phyloP scores from a whole-genome alignment of 2,329 filamentous ascomycete genomes.

The Talaromyces islandicus region DNA sequence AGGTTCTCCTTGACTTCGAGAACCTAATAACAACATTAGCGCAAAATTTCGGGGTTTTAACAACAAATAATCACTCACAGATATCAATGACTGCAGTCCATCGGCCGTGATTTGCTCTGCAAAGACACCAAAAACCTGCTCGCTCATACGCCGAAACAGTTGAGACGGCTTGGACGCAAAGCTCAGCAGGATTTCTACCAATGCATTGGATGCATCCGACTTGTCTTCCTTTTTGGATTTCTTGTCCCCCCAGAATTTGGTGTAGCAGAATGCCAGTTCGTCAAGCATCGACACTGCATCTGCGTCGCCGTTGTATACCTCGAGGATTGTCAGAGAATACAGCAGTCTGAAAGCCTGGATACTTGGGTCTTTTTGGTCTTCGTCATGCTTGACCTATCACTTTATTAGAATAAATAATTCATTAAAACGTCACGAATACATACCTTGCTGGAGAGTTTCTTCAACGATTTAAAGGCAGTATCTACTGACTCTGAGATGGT shows the following conservation, averaged over 20 bases:
- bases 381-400: conserved; percentile 49
- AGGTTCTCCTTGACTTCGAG: conserved; percentile 73
- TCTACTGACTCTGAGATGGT: conserved; percentile 37
- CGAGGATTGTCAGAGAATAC: conserved; percentile 76
- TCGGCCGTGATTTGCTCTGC: conserved; percentile 66
- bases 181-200: conserved; percentile 85
- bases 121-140: conserved; percentile 82
- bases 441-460: conserved; percentile 33
- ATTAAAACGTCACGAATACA: background rate
- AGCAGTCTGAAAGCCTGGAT: conserved; percentile 73
- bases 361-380: conserved; percentile 47
- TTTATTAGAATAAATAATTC: conserved; percentile 18
- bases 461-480: conserved; percentile 36
- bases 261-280: conserved; percentile 72
- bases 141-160: conserved; percentile 76
- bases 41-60: background rate
- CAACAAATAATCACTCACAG: conserved; percentile 23
- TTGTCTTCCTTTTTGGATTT: conserved; percentile 47
- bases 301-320: conserved; percentile 82
- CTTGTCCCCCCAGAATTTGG: conserved; percentile 53
- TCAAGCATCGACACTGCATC: conserved; percentile 78
- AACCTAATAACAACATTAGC: conserved; percentile 51
- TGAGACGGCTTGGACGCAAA: conserved; percentile 81
- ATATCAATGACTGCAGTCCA: conserved; percentile 60
- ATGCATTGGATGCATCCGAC: conserved; percentile 54